Conservation (phyloP, 129 eudicot species). For the Apium graveolens region DNA sequence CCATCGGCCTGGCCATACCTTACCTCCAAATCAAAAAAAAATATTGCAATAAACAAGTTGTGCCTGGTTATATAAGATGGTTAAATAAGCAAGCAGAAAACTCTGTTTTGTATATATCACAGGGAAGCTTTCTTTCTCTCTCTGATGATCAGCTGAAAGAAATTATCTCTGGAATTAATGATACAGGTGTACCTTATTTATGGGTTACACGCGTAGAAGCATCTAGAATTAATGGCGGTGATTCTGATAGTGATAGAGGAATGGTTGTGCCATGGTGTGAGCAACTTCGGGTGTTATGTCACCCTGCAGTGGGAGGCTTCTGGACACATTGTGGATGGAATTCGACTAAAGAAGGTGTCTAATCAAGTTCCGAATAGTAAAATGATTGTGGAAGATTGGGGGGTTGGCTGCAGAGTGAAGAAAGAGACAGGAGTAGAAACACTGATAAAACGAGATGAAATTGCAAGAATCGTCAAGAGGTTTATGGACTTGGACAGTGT, state of each 20-base stretch:
- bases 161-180: conserved; percentile 33
- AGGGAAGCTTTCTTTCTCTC: conserved; percentile 61
- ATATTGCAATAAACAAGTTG: neutral
- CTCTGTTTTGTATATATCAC: conserved; percentile 59
- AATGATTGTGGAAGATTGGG: conserved; percentile 34
- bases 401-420: conserved; percentile 30
- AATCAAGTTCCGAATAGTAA: conserved; percentile 30
- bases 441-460: conserved; percentile 13
- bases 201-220: conserved; percentile 61
- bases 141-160: conserved; percentile 47
- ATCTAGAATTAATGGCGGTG: neutral
- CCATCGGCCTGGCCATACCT: conserved; percentile 46
- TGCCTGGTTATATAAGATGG: conserved; percentile 40
- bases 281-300: conserved; percentile 57
- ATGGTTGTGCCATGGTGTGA: conserved; percentile 63
- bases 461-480: conserved; percentile 14
- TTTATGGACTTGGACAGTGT: conserved; percentile 26
- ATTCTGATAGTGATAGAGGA: neutral
- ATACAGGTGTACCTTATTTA: conserved; percentile 46
- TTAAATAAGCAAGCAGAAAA: conserved; percentile 29
- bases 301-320: conserved; percentile 54
- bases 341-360: conserved; percentile 60
- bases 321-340: conserved; percentile 96
- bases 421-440: neutral
- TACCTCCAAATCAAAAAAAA: conserved; percentile 14